Conservation (phyloP, 1,139 yeast genomes). For the Geotrichum restrictum region DNA sequence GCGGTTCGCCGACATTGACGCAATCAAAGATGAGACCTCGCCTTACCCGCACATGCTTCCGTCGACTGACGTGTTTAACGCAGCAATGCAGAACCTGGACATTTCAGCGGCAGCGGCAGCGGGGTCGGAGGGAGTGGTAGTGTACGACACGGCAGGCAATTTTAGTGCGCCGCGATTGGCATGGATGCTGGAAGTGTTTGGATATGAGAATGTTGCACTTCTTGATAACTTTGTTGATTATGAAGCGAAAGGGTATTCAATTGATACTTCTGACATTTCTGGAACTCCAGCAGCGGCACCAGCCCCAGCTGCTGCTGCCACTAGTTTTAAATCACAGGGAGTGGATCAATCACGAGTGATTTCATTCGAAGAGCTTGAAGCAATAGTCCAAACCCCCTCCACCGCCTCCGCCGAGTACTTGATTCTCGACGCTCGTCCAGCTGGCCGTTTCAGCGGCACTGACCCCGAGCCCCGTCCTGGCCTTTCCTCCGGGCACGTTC, state of each 20-base stretch:
- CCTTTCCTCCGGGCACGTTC: slow-evolving; percentile 82
- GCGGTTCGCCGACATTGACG: slow-evolving; percentile 77
- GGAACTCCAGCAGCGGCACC: slow-evolving; percentile 27
- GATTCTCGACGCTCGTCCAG: slow-evolving; percentile 77
- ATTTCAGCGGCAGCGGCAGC: not conserved
- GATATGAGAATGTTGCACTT: slow-evolving; percentile 62
- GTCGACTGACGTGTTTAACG: slow-evolving; percentile 49
- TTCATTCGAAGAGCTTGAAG: slow-evolving; percentile 58
- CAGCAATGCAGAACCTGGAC: slow-evolving; percentile 39
- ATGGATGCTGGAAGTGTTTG: slow-evolving; percentile 79
- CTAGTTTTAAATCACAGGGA: slow-evolving; percentile 39
- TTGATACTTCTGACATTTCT: slow-evolving; percentile 36
- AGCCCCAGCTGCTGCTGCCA: slow-evolving; percentile 23
- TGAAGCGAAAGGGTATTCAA: slow-evolving; percentile 38
- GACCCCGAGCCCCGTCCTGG: slow-evolving; percentile 89
- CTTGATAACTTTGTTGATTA: slow-evolving; percentile 67
- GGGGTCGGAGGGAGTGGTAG: slow-evolving; percentile 66
- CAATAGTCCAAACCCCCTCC: slow-evolving; percentile 50
- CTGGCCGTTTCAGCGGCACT: slow-evolving; percentile 67
- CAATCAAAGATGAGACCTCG: slow-evolving; percentile 52
- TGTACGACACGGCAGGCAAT: slow-evolving; percentile 80
- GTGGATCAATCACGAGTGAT: slow-evolving; percentile 52
- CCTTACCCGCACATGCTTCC: slow-evolving; percentile 92
- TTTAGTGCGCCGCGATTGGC: slow-evolving; percentile 88
- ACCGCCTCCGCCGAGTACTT: slow-evolving; percentile 46